These are phyloP conservation scores for Penicillium ochrochloron DNA, from an alignment of 495 filamentous ascomycete genomes.

Conservation along the genomic window DNA sequence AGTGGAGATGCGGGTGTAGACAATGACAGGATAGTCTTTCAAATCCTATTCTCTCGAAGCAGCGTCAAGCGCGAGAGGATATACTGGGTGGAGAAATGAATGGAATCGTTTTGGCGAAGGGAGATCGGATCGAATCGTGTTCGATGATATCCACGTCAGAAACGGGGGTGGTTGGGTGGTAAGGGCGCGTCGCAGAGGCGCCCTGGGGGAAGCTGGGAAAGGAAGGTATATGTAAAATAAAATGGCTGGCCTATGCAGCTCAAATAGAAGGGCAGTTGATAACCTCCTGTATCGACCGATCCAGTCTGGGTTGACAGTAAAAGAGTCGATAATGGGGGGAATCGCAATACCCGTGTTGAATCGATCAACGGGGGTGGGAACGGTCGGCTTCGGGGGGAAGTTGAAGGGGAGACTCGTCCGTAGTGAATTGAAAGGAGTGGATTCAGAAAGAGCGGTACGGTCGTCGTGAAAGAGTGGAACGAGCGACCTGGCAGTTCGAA, in stretches of 20 bases:
- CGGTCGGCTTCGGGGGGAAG: slow-evolving; percentile 19
- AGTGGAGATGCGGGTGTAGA: slow-evolving; percentile 32
- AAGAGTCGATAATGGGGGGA: slow-evolving; percentile 16
- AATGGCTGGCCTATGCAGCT: slow-evolving; percentile 53
- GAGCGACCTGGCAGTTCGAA: slow-evolving; percentile 37
- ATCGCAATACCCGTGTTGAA: slow-evolving; percentile 36
- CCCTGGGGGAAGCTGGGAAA: slow-evolving; percentile 28
- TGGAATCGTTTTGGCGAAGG: slow-evolving; percentile 36
- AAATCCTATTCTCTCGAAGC: slow-evolving; percentile 41
- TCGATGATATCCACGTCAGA: slow-evolving; percentile 34
- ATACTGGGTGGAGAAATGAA: slow-evolving; percentile 34
- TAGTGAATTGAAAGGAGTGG: slow-evolving; percentile 34
- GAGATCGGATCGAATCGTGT: slow-evolving; percentile 25
- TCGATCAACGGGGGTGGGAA: slow-evolving; percentile 37
- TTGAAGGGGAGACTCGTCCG: slow-evolving; percentile 27
- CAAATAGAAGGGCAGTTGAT: slow-evolving; percentile 28
- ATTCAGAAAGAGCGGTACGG: slow-evolving; percentile 35
- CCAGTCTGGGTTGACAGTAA: not conserved
- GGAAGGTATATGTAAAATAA: slow-evolving; percentile 27
- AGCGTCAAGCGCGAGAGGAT: slow-evolving; percentile 50
- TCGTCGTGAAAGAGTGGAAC: slow-evolving; percentile 53
- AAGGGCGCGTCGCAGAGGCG: slow-evolving; percentile 53
- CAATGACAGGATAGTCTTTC: slow-evolving; percentile 25
- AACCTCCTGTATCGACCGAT: slow-evolving; percentile 18
- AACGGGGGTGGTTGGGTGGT: slow-evolving; percentile 35